Evolutionary conservation across 2,329 filamentous ascomycete genomes (phyloP).

Genomic region (Taxawa tesnikishii): DNA sequence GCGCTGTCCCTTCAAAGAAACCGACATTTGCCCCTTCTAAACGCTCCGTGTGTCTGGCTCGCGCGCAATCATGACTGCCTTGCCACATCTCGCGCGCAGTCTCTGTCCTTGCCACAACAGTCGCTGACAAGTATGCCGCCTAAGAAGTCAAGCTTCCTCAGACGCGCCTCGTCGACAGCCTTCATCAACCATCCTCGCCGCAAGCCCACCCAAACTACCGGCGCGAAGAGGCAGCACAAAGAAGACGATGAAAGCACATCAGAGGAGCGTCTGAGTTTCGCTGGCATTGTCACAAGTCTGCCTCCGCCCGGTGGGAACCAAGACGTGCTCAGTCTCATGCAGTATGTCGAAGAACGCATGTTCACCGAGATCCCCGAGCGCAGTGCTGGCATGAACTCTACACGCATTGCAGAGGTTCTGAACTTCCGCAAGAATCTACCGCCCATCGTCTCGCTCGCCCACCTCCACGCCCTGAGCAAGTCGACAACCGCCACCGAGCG

Average conservation of each 20-base stretch:
- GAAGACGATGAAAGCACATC: slow-evolving; percentile 10
- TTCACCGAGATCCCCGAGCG: slow-evolving; percentile 50
- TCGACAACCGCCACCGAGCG: slow-evolving; percentile 55
- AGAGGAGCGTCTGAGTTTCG: slow-evolving; percentile 45
- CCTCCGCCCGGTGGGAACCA: slow-evolving; percentile 51
- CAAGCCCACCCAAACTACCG: slow-evolving; percentile 14
- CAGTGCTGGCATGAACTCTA: slow-evolving; percentile 49
- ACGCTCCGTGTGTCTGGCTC: too few species aligned
- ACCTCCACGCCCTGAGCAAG: slow-evolving; percentile 51
- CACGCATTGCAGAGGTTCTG: slow-evolving; percentile 50
- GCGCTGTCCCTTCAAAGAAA: too few species aligned
- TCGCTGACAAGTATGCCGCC: too few species aligned
- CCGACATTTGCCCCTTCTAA: too few species aligned
- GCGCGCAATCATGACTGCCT: too few species aligned
- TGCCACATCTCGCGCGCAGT: too few species aligned
- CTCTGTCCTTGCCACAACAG: too few species aligned
- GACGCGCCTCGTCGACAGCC: too few species aligned
- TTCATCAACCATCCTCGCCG: slow-evolving; percentile 22
- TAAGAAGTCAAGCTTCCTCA: too few species aligned
- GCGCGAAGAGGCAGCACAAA: slow-evolving; percentile 4
- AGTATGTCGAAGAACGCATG: slow-evolving; percentile 48
- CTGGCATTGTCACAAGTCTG: slow-evolving; percentile 44
- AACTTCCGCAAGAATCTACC: slow-evolving; percentile 49
- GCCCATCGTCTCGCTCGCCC: slow-evolving; percentile 52
- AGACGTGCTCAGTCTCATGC: slow-evolving; percentile 37